A percentile compares a stretch with the other conserved stretches of the same genome.
Evolutionary conservation across 2,329 filamentous ascomycete species (phyloP).

Genomic region (Verticillium isaacii): DNA sequence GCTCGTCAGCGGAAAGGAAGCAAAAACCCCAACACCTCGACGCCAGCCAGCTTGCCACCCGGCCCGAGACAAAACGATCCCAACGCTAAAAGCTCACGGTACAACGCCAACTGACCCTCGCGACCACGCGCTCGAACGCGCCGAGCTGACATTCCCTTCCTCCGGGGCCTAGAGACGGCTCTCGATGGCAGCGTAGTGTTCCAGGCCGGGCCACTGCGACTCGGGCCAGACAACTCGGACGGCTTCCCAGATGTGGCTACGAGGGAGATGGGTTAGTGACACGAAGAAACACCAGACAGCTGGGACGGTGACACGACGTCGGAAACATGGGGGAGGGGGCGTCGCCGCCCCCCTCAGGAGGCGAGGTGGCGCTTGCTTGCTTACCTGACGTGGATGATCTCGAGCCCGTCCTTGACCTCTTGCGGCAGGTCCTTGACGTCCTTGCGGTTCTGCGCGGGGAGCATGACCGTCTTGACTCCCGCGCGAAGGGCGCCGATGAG

Average conservation of each 20-base stretch:
- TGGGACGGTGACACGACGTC: constrained; percentile 3
- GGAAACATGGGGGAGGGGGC: background rate
- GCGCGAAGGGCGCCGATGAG: constrained; percentile 89
- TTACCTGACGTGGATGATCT: constrained; percentile 87
- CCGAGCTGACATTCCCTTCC: background rate
- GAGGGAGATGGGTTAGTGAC: constrained; percentile 12
- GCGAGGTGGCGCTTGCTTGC: constrained; percentile 24
- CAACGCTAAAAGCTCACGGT: too few species aligned
- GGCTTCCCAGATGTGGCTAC: constrained; percentile 89
- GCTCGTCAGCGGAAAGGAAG: too few species aligned
- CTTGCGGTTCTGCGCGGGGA: constrained; percentile 86
- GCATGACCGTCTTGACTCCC: constrained; percentile 87
- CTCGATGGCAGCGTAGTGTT: constrained; percentile 65
- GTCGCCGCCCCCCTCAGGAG: constrained; percentile 8
- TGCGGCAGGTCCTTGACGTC: constrained; percentile 86
- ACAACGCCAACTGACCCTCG: too few species aligned
- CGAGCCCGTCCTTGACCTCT: constrained; percentile 81
- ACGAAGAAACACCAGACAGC: constrained; percentile 8
- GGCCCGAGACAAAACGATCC: too few species aligned
- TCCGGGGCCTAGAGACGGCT: constrained; percentile 58
- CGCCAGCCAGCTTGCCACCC: too few species aligned
- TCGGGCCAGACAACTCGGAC: constrained; percentile 90
- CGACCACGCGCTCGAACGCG: background rate
- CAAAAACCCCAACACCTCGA: too few species aligned
- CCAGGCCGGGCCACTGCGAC: constrained; percentile 73